Conservation (phyloP, 495 filamentous ascomycete genomes). For the Penicillium cataractarum region DNA sequence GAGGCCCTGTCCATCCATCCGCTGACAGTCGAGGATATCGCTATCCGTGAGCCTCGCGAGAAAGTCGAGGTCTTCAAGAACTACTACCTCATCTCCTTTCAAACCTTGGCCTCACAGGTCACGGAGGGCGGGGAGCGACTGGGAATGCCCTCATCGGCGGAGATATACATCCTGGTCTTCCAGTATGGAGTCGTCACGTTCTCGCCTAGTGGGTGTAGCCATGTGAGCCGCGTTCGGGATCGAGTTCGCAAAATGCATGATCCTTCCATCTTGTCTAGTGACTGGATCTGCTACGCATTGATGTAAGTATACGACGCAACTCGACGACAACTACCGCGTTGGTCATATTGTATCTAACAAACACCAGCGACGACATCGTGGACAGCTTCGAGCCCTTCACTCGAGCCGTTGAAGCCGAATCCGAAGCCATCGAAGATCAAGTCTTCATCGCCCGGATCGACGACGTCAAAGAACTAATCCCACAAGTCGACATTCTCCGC, state of each 20-base stretch:
- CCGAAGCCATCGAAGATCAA: conserved; percentile 88
- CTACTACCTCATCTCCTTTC: conserved; percentile 94
- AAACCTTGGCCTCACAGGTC: conserved; percentile 72
- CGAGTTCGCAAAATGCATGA: conserved; percentile 84
- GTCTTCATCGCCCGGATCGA: conserved; percentile 84
- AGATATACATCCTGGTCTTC: conserved; percentile 93
- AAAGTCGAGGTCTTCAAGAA: conserved; percentile 93
- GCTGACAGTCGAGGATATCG: conserved; percentile 88
- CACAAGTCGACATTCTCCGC: conserved; percentile 79
- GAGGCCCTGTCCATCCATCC: conserved; percentile 88
- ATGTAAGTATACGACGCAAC: conserved; percentile 61
- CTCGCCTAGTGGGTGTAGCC: conserved; percentile 74
- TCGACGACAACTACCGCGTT: neutral
- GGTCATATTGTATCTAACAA: conserved; percentile 8
- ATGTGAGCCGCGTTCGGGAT: conserved; percentile 78
- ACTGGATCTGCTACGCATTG: conserved; percentile 97
- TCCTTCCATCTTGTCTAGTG: conserved; percentile 79
- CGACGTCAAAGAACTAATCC: conserved; percentile 78
- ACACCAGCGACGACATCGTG: conserved; percentile 84
- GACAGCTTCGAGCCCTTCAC: conserved; percentile 87
- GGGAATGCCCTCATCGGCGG: conserved; percentile 71
- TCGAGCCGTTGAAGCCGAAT: conserved; percentile 72
- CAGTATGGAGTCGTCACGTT: conserved; percentile 89
- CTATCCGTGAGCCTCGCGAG: conserved; percentile 85
- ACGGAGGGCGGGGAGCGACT: conserved; percentile 59